Base-by-base conservation (phyloP, 345 rosid genomes). In the Diplotaxis tenuifolia region DNA sequence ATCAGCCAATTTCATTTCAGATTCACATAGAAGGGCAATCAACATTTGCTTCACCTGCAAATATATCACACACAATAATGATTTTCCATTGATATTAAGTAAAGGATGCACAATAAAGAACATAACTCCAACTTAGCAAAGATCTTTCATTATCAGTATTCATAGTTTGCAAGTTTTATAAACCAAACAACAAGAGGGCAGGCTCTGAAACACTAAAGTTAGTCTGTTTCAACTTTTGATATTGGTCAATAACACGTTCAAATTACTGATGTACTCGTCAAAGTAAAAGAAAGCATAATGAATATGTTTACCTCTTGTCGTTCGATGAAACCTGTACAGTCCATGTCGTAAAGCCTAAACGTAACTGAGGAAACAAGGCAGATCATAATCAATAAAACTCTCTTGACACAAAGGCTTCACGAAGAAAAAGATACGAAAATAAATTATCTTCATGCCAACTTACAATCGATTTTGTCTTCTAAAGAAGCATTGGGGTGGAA, bases 1-100 rank as follows among this genome's bases (percentile, higher is more conserved):
- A 79, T 96, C 99, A 27, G 97, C 91, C 84, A 96, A 64, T 82
- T 90, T 92, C 95, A 96, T 87, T 82, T 90, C 95, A 21, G 99
- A 92, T 83, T 96, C 98, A 40, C 97, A 84, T 31, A 96, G 89
- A 71, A 96, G 97, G 15, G 97, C 99, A 81, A 96, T 90, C 79
- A 96, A 63, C 99, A 96, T 96, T 80, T 92, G 97, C 80, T 92
- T 96, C 15, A 96, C 98, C 97, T 94, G 91, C 76, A 81, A 79
- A 79, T 18, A 5, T 0, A 42, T 22, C 31, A 42, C 28, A 70
- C 29, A 45, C 40, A 62, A 28, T 32, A 2, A 38, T 62, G 14
- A 38, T 9, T 50, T 27, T n/a, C 32, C 49, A 61, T 42, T 3
- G 12, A 9, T 54, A 12, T 27, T 22, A 32, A n/a, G 7, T 36